Evolutionary conservation across 1,139 yeast species (phyloP), one percentile per base, ranked within the genome.

Genomic region (Pichia sp.): DNA sequence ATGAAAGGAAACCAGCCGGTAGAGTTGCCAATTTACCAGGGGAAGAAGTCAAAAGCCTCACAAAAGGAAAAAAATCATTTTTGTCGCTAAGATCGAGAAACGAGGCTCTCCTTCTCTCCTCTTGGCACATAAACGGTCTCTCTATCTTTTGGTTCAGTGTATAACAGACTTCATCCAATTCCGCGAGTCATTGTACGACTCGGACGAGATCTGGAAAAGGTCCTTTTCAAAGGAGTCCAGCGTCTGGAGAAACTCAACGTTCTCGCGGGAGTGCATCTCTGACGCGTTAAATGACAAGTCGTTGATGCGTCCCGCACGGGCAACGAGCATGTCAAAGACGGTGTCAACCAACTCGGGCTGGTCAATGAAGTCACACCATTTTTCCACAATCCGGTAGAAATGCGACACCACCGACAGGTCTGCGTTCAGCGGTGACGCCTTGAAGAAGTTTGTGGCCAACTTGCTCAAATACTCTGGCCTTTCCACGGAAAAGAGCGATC

Each of bases 301-400:
- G 47, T 58, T 57, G 15, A 59, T 57, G 42, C 47, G 49, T 7
- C 58, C 49, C 2, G 52, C 54, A 13, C 61, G 45, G 23, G 51
- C 30, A 40, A 59, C 50, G 1, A 56, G 36, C 60, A 59, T 57
- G 3, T 54, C 57, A 19, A 47, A 52, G 7, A 57, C 60, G 2
- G 54, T 50, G 11, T 57, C 58, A 5, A 56, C 54, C 7, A 59
- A 47, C 10, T 48, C 47, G 10, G 53, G 55, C 16, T 59, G 57
- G 16, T 59, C 61, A 51, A 59, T 59, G 15, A 57, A 57, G 7
- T 49, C 45, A 26, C 60, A 57, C 61, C 61, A 59, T 19, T 56
- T 50, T 16, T 49, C 49, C 32, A 57, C 58, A 34, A 57, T 49
- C 15, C 49, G 54, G 40, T 59, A 59, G 32, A 59, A 59, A 30